phyloP scores from a whole-genome alignment of 441 rosid species.

The Aleurites moluccanus region DNA sequence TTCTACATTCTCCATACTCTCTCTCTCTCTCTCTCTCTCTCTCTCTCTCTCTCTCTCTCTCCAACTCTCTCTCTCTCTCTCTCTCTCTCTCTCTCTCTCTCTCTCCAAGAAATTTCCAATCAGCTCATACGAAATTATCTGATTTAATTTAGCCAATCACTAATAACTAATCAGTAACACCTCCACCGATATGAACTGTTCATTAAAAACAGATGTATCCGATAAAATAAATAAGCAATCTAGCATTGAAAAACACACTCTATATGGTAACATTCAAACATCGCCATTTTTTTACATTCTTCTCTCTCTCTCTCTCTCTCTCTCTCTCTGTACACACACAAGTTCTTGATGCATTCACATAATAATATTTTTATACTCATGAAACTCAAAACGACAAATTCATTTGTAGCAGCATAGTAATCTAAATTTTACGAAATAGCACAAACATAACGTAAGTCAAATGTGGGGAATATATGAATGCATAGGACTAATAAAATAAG shows the following conservation, averaged over 20 bases:
- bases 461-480: constrained; percentile 43
- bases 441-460: background rate
- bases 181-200: background rate
- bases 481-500: constrained; percentile 9
- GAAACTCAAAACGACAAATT: background rate
- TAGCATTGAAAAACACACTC: background rate
- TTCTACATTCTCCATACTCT: too few species aligned
- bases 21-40: too few species aligned
- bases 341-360: background rate
- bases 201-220: background rate
- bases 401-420: background rate
- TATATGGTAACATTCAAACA: too few species aligned
- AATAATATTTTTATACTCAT: background rate
- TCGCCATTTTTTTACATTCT: too few species aligned
- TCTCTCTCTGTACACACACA: too few species aligned
- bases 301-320: too few species aligned
- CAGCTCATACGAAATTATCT: background rate
- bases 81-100: too few species aligned
- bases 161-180: background rate
- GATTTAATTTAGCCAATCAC: background rate
- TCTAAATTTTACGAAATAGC: background rate
- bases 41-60: too few species aligned
- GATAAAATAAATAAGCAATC: background rate
- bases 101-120: background rate
- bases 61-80: too few species aligned